A percentile compares a stretch with the other conserved stretches of the same genome.
phyloP scores from a whole-genome alignment of 1,284 basidiomycete species.

The Mycosarcoma maydis region DNA sequence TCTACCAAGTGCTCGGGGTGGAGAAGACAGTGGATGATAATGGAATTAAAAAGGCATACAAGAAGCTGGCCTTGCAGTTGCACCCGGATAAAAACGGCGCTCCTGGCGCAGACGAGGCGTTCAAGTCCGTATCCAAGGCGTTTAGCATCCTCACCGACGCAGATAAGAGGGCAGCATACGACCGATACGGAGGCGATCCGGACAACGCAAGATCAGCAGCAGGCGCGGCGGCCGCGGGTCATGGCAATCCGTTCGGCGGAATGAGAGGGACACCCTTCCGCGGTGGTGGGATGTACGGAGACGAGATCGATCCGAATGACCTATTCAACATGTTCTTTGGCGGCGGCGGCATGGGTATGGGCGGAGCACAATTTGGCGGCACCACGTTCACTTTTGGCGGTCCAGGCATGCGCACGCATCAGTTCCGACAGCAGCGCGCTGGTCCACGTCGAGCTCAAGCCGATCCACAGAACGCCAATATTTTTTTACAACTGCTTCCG shows the following conservation, averaged over 20 bases:
- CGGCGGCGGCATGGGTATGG: constrained; percentile 75
- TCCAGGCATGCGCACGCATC: constrained; percentile 55
- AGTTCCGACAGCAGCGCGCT: constrained; percentile 45
- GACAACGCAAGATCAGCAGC: constrained; percentile 79
- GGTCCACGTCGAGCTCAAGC: constrained; percentile 63
- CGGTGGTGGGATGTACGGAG: constrained; percentile 68
- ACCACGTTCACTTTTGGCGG: constrained; percentile 63
- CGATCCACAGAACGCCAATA: constrained; percentile 73
- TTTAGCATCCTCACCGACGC: constrained; percentile 93
- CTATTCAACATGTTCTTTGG: constrained; percentile 99
- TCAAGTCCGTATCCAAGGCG: constrained; percentile 98
- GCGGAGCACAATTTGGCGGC: constrained; percentile 49
- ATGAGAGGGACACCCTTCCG: constrained; percentile 39
- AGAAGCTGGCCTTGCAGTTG: constrained; percentile 91
- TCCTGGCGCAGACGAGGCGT: constrained; percentile 97
- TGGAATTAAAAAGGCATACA: constrained; percentile 89
- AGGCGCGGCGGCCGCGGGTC: constrained; percentile 67
- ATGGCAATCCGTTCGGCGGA: constrained; percentile 26
- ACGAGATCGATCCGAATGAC: constrained; percentile 92
- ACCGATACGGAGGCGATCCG: constrained; percentile 84
- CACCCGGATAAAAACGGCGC: constrained; percentile 99
- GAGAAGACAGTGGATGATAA: constrained; percentile 84
- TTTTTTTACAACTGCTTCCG: constrained; percentile 85
- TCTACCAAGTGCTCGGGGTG: constrained; percentile 89
- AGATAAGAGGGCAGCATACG: constrained; percentile 89